Evolutionary conservation across 306 rosid genomes (phyloP), one percentile per base, ranked within the genome.

Genomic region (Macrotyloma uniflorum): DNA sequence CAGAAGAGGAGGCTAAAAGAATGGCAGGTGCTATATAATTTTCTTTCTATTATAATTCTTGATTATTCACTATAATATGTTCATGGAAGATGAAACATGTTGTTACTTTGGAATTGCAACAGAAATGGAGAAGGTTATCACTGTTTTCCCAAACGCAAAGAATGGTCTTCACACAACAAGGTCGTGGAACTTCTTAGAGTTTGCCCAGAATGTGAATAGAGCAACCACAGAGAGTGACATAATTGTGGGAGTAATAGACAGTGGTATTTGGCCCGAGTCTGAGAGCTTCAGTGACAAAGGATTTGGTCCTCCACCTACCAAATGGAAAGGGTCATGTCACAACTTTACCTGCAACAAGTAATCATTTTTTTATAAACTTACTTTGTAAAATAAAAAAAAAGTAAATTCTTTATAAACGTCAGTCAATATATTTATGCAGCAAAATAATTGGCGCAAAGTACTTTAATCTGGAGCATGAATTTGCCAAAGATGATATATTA

Each of bases 401-500:
- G 40, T 26, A 14, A 18, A 57, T 57, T 24, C 36, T 57, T 57
- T 24, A 57, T 24, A 5, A 26, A 55, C 23, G 2, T 10, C 0
- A 59, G 20, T 5, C 0, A 28, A 28, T 28, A 13, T 14, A 22
- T 62, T 4, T 13, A 3, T 28, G 69, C 70, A 87, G 95, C 15
- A 90, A 90, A 61, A 50, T 90, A 15, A 85, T 88, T 1, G 95
- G 95, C 6, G 95, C 90, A 28, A 68, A 66, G 32, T 89, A 78
- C 75, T 85, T 75, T 13, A 86, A 67, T 0, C 23, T 55, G 0
- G 63, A 50, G 15, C 22, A 19, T 6, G 0, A 0, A 0, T 54
- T 15, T 70, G 0, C 0, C 4, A 1, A 47, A 19, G 26, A n/a
- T 0, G 91, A 90, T 5, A 16, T 67, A 1, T 4, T 20, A 61